Evolutionary conservation across 169 alveolate species (phyloP).

Genomic region (Ichthyophthirius multifiliis): DNA sequence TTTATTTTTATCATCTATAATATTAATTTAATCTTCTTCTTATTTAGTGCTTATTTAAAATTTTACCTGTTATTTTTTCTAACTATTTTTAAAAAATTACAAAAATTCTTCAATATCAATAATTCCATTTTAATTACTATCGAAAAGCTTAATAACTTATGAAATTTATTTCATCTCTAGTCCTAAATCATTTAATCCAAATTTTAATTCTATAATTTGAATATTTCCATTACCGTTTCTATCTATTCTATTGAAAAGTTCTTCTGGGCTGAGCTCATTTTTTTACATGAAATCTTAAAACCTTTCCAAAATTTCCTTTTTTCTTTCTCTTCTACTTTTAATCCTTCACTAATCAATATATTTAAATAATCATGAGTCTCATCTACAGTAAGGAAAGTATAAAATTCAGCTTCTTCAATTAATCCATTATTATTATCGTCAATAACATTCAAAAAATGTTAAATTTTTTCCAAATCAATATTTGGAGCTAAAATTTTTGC

Average conservation of each 20-base stretch:
- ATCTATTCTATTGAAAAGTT: background rate
- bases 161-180: background rate
- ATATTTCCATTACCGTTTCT: background rate
- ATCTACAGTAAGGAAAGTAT: background rate
- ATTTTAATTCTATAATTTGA: background rate
- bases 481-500: background rate
- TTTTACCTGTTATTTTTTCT: background rate
- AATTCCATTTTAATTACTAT: background rate
- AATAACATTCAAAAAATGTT: background rate
- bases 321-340: background rate
- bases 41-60: background rate
- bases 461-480: background rate
- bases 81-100: background rate
- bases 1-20: too few species aligned
- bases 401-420: background rate
- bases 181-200: background rate
- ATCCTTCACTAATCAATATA: background rate
- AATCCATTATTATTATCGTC: background rate
- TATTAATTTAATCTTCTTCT: too few species aligned
- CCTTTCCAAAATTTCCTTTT: background rate
- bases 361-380: background rate
- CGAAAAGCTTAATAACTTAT: background rate
- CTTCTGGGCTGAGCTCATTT: background rate
- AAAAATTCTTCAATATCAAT: background rate
- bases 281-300: background rate